A percentile compares a stretch with the other conserved stretches of the same genome.
phyloP scores from a whole-genome alignment of 306 rosid species.

The Prosopis cineraria region DNA sequence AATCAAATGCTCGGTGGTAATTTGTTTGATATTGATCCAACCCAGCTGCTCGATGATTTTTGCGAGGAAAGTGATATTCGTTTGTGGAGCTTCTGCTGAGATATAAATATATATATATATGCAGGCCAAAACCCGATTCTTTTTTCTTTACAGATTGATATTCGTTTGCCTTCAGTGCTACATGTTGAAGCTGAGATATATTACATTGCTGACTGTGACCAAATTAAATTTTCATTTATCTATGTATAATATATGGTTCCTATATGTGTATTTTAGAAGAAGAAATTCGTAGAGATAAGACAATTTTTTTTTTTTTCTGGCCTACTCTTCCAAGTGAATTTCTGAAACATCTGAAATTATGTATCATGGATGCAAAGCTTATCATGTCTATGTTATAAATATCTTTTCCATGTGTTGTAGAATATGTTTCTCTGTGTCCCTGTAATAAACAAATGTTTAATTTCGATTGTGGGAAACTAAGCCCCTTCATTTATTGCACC shows the following conservation, averaged over 20 bases:
- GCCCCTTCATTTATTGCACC: constrained; percentile 24
- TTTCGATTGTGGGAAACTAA: constrained; percentile 40
- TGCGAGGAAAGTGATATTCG: constrained; percentile 78
- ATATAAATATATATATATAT: background rate
- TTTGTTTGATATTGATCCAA: constrained; percentile 67
- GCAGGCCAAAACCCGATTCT: constrained; percentile 12
- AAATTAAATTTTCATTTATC: constrained; percentile 29
- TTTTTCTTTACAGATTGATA: constrained; percentile 42
- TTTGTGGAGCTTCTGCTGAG: constrained; percentile 91
- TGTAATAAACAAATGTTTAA: constrained; percentile 14
- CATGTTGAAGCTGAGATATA: constrained; percentile 34
- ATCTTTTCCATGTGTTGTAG: constrained; percentile 21
- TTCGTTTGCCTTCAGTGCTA: constrained; percentile 42
- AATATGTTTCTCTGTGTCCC: constrained; percentile 9
- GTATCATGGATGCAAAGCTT: constrained; percentile 42
- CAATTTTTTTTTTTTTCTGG: constrained; percentile 53
- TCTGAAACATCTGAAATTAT: constrained; percentile 37
- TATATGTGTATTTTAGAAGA: constrained; percentile 14
- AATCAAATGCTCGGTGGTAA: constrained; percentile 73
- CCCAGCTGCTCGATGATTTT: constrained; percentile 58
- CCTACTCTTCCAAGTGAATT: constrained; percentile 50
- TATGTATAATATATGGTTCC: constrained; percentile 12
- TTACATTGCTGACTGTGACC: constrained; percentile 65
- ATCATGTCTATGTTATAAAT: constrained; percentile 32
- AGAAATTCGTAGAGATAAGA: constrained; percentile 50